Evolutionary conservation across 2,329 filamentous ascomycete genomes (phyloP).

Genomic region (Chrysoporthe austroafricana): DNA sequence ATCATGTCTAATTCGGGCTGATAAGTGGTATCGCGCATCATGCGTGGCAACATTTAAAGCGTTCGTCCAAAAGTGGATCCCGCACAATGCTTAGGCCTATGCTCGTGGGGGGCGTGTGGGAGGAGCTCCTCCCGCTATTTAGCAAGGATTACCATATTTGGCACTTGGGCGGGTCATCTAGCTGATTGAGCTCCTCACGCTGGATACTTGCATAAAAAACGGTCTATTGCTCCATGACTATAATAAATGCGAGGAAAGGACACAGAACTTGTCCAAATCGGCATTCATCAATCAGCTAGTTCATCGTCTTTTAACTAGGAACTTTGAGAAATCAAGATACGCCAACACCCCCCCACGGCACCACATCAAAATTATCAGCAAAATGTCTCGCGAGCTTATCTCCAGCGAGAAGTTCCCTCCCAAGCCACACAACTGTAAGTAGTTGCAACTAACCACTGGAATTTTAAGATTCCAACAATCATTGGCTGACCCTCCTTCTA

Average conservation of each 20-base stretch:
- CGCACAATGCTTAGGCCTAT: background rate
- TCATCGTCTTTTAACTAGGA: background rate
- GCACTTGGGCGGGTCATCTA: background rate
- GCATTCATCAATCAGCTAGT: background rate
- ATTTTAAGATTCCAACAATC: background rate
- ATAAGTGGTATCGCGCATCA: background rate
- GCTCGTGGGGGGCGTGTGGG: background rate
- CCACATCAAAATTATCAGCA: conserved; percentile 13
- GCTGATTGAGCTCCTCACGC: background rate
- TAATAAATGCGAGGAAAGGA: background rate
- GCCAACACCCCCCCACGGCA: background rate
- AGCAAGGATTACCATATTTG: background rate
- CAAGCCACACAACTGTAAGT: conserved; percentile 51
- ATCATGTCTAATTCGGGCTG: conserved; percentile 1
- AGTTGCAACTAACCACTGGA: background rate
- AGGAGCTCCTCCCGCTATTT: conserved; percentile 11
- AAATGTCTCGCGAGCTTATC: conserved; percentile 51
- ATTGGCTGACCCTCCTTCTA: conserved; percentile 27
- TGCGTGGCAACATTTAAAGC: background rate
- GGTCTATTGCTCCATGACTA: background rate
- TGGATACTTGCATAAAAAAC: background rate
- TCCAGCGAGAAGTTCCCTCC: conserved; percentile 51
- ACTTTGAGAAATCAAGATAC: background rate
- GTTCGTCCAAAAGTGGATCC: background rate
- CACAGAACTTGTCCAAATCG: background rate